Evolutionary conservation across 768 basidiomycete genomes (phyloP).

Genomic region (Kwoniella mangroviensis): DNA sequence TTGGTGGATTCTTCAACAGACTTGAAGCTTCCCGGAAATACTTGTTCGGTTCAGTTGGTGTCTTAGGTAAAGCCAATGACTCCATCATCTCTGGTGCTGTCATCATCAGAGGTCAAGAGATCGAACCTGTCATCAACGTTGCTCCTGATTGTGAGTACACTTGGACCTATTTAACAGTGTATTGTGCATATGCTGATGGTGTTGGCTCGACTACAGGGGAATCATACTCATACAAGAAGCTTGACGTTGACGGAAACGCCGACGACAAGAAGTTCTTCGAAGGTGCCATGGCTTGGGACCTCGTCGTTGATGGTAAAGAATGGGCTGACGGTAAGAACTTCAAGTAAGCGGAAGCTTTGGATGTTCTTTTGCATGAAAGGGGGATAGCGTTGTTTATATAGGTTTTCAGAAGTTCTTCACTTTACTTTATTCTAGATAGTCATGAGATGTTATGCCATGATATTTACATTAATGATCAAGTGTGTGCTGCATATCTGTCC

Average conservation of each 20-base stretch:
- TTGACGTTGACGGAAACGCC: slow-evolving; percentile 70
- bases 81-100: slow-evolving; percentile 80
- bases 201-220: slow-evolving; percentile 67
- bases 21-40: slow-evolving; percentile 97
- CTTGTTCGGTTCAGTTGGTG: slow-evolving; percentile 89
- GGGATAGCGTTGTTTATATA: slow-evolving; percentile 9
- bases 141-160: slow-evolving; percentile 50
- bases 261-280: slow-evolving; percentile 89
- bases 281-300: slow-evolving; percentile 90
- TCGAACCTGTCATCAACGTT: slow-evolving; percentile 50
- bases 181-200: not conserved
- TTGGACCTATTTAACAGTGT: not conserved
- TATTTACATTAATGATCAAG: not conserved
- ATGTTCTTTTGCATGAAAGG: not conserved
- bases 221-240: slow-evolving; percentile 76
- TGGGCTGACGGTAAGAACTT: slow-evolving; percentile 71
- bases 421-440: slow-evolving; percentile 4
- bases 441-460: slow-evolving; percentile 17
- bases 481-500: not conserved
- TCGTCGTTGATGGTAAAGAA: slow-evolving; percentile 82
- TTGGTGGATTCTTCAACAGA: slow-evolving; percentile 94
- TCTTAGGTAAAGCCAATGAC: slow-evolving; percentile 78
- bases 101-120: slow-evolving; percentile 74
- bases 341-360: slow-evolving; percentile 43
- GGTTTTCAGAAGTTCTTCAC: not conserved